Evolutionary conservation across 1,139 yeast species (phyloP), one percentile per base, ranked within the genome.

Genomic region (Arxiozyma slooffiae): DNA sequence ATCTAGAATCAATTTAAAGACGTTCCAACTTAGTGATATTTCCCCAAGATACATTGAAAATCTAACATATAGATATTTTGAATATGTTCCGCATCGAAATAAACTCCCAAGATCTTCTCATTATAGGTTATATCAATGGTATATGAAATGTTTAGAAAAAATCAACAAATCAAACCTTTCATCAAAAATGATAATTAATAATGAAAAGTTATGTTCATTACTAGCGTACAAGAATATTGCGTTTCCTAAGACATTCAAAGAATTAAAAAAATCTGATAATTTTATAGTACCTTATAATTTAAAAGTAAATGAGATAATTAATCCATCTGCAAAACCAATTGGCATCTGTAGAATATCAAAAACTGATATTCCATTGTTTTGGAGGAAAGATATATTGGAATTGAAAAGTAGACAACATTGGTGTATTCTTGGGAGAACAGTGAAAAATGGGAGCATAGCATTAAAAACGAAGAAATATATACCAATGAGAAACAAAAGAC

Each of bases 381-480:
- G 62, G 55, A 57, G 51, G 42, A 48, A 46, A 14, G 59, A 56
- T 37, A 50, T 62, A 1, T n/a, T 56, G 16, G 24, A 50, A 16
- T 44, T 62, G 37, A 60, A 57, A 46, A 57, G 62, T 45, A 46
- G 39, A 37, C 59, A 58, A 40, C 64, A 59, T 49, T 62, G 67
- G 67, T 48, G 51, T 6, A 52, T 59, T 20, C 30, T 60, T n/a
- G 66, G 67, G 1, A 50, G 63, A 41, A 45, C 60, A 1, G 42
- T 62, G 5, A 49, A 47, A 21, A 14, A 20, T n/a, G 52, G 18
- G 7, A 46, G 43, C 3, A 36, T 36, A 17, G 60, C 64, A 5
- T 18, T 55, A 16, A 55, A 54, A 39, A 46, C 45, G 20, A 61
- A 60, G 44, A 56, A 47, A 44, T 48, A 50, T 36, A n/a, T 38